Evolutionary conservation across 225 moss, liverwort and hornwort genomes (phyloP).

Genomic region (Marchantia paleacea): DNA sequence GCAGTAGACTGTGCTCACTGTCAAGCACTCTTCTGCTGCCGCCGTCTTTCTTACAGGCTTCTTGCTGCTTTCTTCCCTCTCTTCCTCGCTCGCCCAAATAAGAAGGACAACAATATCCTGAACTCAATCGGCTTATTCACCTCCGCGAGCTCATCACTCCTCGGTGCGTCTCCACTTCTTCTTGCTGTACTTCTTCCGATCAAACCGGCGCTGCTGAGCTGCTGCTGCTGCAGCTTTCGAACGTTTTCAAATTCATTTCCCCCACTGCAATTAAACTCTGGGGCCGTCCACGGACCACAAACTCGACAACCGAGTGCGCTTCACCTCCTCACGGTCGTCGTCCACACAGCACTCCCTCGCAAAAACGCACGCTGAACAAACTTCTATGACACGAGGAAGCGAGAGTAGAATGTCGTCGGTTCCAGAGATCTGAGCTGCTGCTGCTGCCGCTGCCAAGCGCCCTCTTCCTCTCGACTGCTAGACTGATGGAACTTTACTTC

Average conservation of each 20-base stretch:
- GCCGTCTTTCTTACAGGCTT: neutral
- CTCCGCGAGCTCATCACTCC: too few species aligned
- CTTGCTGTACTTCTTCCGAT: neutral
- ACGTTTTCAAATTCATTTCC: neutral
- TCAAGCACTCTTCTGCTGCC: neutral
- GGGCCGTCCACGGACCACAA: neutral
- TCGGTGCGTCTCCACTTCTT: neutral
- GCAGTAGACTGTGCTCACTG: neutral
- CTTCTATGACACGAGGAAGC: neutral
- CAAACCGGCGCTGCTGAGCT: neutral
- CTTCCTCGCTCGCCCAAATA: neutral
- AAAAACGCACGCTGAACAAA: neutral
- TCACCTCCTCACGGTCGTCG: neutral
- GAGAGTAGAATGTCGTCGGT: neutral
- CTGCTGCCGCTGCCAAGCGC: neutral
- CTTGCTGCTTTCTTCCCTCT: neutral
- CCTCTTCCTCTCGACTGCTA: neutral
- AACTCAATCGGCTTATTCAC: too few species aligned
- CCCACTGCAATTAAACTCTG: neutral
- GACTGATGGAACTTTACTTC: neutral
- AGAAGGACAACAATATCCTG: too few species aligned
- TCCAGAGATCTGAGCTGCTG: constrained; percentile 5
- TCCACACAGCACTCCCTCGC: neutral
- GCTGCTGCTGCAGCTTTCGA: neutral
- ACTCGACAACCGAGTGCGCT: neutral